Evolutionary conservation across 176 grass and related monocot species (phyloP), one percentile per base, ranked within the genome.

Genomic region (Pontederia crassipes): DNA sequence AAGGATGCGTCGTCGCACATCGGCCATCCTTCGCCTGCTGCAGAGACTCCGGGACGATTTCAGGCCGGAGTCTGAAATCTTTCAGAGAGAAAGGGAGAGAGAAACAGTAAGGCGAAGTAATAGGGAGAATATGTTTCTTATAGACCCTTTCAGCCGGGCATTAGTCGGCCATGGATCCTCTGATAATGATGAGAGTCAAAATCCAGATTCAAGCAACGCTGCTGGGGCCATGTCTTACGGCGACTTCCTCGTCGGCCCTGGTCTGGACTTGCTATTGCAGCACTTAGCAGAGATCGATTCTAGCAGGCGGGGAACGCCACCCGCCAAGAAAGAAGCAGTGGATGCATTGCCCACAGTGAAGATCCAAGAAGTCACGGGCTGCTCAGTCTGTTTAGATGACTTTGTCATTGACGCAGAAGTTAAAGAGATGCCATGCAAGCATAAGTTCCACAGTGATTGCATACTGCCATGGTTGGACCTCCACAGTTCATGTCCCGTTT

Each of bases 101-200:
- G 61, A 63, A 12, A 65, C 18, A 5, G 62, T 18, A 28, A 59
- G 82, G 57, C 82, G 81, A 62, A 81, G 77, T 54, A 79, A 83
- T 59, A 78, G 72, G 2, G 54, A 58, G 18, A 70, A 51, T 58
- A 77, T 81, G 29, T 66, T 85, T 59, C 45, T 90, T 57, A 72
- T 90, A 77, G 83, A 64, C 54, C 78, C 85, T 62, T 89, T 89
- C 80, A 90, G 87, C 78, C 83, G 90, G 66, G 83, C 83, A 17
- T 75, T 90, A 4, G 51, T 85, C 59, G 48, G 83, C 48, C 80
- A 81, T 66, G 77, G 78, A 59, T 84, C 76, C 3, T 74, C 81
- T 11, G 84, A 82, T 62, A 52, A 83, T 14, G 75, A 71, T 9
- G 74, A 82, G 62, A 76, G 16, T 46, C 74, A 57, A 55, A 69